Evolutionary conservation across 805 yeast genomes (phyloP).

Genomic region (Teunomyces stri): DNA sequence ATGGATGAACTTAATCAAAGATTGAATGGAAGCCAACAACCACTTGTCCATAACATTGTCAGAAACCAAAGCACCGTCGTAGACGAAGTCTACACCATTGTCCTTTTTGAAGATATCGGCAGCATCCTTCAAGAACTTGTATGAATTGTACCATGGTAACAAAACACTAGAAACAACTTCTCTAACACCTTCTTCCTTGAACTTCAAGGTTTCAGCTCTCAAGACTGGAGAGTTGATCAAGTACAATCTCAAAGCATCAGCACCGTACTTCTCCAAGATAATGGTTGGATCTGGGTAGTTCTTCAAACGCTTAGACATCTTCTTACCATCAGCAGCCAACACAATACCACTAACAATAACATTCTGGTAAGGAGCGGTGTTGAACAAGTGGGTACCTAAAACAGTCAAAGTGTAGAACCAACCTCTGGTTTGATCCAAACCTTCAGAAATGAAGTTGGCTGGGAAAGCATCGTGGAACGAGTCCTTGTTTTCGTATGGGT

Average conservation of each 20-base stretch:
- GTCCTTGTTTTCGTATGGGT: slow-evolving; percentile 87
- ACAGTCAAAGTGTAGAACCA: slow-evolving; percentile 98
- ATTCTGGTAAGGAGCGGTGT: slow-evolving; percentile 89
- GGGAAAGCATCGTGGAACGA: slow-evolving; percentile 77
- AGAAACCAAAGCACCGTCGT: slow-evolving; percentile 61
- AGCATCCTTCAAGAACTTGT: slow-evolving; percentile 93
- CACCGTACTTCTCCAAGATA: slow-evolving; percentile 87
- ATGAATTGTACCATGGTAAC: slow-evolving; percentile 98
- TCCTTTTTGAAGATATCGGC: slow-evolving; percentile 80
- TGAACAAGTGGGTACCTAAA: slow-evolving; percentile 91
- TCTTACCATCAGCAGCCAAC: slow-evolving; percentile 96
- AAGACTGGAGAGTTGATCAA: slow-evolving; percentile 96
- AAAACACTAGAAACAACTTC: slow-evolving; percentile 95
- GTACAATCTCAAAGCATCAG: slow-evolving; percentile 95
- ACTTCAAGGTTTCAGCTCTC: slow-evolving; percentile 93
- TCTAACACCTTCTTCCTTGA: slow-evolving; percentile 98
- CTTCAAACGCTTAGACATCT: slow-evolving; percentile 97
- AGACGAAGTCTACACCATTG: slow-evolving; percentile 65
- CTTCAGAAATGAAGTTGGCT: slow-evolving; percentile 97
- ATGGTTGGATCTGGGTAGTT: slow-evolving; percentile 94
- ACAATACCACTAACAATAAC: slow-evolving; percentile 96
- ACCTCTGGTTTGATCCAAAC: slow-evolving; percentile 99
- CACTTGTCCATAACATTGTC: slow-evolving; percentile 96
- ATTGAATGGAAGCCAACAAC: slow-evolving; percentile 95
- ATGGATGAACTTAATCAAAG: slow-evolving; percentile 82